A percentile compares a stretch with the other conserved stretches of the same genome.
Conservation (phyloP, 2,329 filamentous ascomycete species). For the Apiospora kogelbergensis region DNA sequence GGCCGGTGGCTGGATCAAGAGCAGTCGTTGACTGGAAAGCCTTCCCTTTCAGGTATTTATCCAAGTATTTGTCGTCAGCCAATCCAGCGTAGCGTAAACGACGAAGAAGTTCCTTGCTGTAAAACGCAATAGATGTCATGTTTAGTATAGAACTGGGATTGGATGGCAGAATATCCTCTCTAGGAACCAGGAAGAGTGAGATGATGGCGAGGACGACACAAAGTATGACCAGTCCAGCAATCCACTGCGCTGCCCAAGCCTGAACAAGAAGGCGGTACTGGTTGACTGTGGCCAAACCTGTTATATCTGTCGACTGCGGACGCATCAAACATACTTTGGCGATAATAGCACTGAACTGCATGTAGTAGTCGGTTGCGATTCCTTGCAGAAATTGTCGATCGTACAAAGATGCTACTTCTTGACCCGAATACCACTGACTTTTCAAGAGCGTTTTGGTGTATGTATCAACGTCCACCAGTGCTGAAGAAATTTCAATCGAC, state of each 20-base stretch:
- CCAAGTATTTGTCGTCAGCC: not conserved
- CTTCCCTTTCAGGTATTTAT: not conserved
- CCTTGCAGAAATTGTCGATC: not conserved
- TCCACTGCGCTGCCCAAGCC: not conserved
- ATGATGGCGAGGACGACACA: not conserved
- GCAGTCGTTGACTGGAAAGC: not conserved
- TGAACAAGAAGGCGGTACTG: not conserved
- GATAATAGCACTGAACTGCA: not conserved
- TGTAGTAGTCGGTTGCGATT: not conserved
- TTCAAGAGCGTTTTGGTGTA: no score
- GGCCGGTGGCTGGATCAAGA: not conserved
- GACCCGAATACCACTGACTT: no score
- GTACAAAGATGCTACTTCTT: not conserved
- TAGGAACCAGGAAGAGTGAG: not conserved
- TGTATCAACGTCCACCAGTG: no score
- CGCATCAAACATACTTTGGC: not conserved
- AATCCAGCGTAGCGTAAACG: not conserved
- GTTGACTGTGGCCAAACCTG: not conserved
- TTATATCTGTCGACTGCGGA: not conserved
- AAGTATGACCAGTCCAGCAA: not conserved
- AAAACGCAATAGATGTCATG: not conserved
- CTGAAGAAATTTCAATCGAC: no score
- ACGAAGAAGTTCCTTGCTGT: not conserved
- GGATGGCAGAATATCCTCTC: not conserved
- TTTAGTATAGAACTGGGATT: not conserved